A percentile compares a stretch with the other conserved stretches of the same genome.
phyloP scores from a whole-genome alignment of 1,284 basidiomycete genomes.

The Heterobasidion parviporum region DNA sequence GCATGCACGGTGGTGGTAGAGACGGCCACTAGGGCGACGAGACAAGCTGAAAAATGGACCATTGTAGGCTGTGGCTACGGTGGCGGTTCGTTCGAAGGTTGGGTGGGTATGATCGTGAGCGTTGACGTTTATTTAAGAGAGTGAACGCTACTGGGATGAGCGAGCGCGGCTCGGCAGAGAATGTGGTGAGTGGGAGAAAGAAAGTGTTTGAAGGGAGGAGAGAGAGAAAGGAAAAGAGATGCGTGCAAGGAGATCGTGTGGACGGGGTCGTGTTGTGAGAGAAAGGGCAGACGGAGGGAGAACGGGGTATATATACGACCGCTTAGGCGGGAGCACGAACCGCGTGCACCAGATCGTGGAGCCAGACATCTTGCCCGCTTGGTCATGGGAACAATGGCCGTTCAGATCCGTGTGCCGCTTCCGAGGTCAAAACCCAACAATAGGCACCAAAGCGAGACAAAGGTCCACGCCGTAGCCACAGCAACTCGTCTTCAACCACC shows the following conservation, averaged over 20 bases:
- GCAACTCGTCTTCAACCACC: too few species aligned
- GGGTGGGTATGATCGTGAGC: neutral
- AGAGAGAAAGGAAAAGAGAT: neutral
- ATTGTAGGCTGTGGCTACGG: conserved; percentile 3
- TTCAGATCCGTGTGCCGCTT: too few species aligned
- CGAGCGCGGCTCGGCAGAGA: neutral
- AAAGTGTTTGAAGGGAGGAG: neutral
- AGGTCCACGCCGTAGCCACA: too few species aligned
- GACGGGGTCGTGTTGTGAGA: neutral
- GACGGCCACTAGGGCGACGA: conserved; percentile 9
- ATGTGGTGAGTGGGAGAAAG: neutral
- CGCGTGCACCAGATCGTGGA: too few species aligned
- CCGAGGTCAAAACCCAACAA: too few species aligned
- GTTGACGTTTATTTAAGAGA: neutral
- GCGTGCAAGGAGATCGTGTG: neutral
- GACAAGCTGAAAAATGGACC: conserved; percentile 13
- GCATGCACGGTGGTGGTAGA: conserved; percentile 4
- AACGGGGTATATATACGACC: neutral
- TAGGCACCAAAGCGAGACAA: too few species aligned
- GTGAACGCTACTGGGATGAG: neutral
- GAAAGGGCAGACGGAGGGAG: neutral
- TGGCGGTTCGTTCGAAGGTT: neutral
- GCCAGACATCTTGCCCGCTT: too few species aligned
- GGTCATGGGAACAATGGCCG: too few species aligned
- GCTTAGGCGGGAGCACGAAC: too few species aligned